phyloP scores from a whole-genome alignment of 768 basidiomycete species.

The Paxillus ammoniavirescens region DNA sequence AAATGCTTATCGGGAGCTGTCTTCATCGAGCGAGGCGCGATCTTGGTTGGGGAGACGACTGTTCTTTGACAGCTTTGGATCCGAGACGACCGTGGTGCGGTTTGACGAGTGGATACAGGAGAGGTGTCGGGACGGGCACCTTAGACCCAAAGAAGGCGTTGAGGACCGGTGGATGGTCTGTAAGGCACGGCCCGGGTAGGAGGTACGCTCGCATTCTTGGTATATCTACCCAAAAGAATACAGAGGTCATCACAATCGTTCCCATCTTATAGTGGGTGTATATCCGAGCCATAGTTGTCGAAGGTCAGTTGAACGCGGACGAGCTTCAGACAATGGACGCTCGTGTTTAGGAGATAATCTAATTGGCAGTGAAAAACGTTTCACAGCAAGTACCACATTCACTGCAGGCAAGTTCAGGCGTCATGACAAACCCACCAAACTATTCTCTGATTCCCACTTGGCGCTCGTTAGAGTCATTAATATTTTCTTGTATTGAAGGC shows the following conservation, averaged over 20 bases:
- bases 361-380: too few relatives aligned
- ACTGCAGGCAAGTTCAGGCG: too few relatives aligned
- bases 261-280: too few relatives aligned
- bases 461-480: too few relatives aligned
- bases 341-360: too few relatives aligned
- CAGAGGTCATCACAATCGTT: neutral
- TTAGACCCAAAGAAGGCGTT: slow-evolving; percentile 54
- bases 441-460: too few relatives aligned
- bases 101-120: slow-evolving; percentile 55
- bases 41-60: slow-evolving; percentile 51
- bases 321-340: too few relatives aligned
- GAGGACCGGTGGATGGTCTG: slow-evolving; percentile 62
- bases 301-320: too few relatives aligned
- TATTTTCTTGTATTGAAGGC: too few relatives aligned
- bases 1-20: slow-evolving; percentile 61
- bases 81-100: slow-evolving; percentile 24
- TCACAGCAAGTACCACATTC: too few relatives aligned
- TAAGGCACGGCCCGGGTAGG: slow-evolving; percentile 38
- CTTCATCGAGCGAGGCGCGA: slow-evolving; percentile 36
- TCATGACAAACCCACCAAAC: too few relatives aligned
- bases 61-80: slow-evolving; percentile 38
- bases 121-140: slow-evolving; percentile 42
- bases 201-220: neutral
- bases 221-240: neutral
- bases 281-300: too few relatives aligned